Percentiles rank a stretch among this genome's conserved stretches.
Evolutionary conservation across 2,329 filamentous ascomycete genomes (phyloP).

Genomic region (Stemphylium beticola): DNA sequence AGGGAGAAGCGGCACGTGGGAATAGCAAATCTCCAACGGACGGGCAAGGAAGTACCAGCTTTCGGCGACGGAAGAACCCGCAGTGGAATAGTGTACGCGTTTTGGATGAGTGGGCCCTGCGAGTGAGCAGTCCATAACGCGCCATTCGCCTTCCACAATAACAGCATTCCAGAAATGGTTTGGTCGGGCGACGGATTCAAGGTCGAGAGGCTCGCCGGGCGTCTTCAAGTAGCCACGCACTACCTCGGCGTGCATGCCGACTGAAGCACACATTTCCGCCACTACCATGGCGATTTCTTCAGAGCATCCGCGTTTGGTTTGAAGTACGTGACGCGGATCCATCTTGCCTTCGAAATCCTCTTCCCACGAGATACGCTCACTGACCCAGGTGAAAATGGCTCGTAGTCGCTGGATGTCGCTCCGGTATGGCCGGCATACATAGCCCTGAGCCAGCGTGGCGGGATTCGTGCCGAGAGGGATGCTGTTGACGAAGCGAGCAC

Average conservation of each 20-base stretch:
- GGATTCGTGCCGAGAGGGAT: slow-evolving; percentile 83
- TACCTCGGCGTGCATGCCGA: slow-evolving; percentile 86
- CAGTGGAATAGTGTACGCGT: slow-evolving; percentile 76
- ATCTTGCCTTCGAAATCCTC: slow-evolving; percentile 88
- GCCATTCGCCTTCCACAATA: slow-evolving; percentile 92
- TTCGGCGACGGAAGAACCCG: slow-evolving; percentile 73
- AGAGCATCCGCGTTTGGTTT: slow-evolving; percentile 81
- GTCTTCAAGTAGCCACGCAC: slow-evolving; percentile 89
- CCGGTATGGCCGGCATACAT: slow-evolving; percentile 90
- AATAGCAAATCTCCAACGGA: slow-evolving; percentile 91
- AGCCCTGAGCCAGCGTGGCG: slow-evolving; percentile 82
- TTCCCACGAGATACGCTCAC: slow-evolving; percentile 95
- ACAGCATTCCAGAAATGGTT: slow-evolving; percentile 99
- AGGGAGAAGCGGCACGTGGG: slow-evolving; percentile 86
- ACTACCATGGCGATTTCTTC: slow-evolving; percentile 90
- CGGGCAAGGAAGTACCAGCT: slow-evolving; percentile 92
- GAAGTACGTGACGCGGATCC: slow-evolving; percentile 82
- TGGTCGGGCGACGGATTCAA: slow-evolving; percentile 79
- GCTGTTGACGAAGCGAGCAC: slow-evolving; percentile 85
- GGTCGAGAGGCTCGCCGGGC: slow-evolving; percentile 77
- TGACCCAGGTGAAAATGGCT: slow-evolving; percentile 96
- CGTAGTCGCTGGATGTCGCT: slow-evolving; percentile 92
- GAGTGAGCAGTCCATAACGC: slow-evolving; percentile 92
- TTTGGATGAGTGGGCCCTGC: slow-evolving; percentile 89
- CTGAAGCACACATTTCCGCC: slow-evolving; percentile 89